A percentile compares a stretch with the other conserved stretches of the same genome.
Evolutionary conservation across 805 yeast species (phyloP).

Genomic region (Yamadazyma ubonensis): DNA sequence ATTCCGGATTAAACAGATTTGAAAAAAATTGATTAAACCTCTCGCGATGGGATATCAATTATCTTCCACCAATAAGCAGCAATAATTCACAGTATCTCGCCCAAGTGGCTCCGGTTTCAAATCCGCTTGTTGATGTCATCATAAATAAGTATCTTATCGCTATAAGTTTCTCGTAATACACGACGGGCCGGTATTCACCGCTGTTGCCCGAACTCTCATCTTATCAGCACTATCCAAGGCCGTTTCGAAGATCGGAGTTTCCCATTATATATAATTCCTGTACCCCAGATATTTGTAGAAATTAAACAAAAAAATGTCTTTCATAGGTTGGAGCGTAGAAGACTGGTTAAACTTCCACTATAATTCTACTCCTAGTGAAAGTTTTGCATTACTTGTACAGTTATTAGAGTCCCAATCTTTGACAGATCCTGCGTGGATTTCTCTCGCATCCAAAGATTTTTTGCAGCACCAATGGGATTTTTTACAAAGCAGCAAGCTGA

Average conservation of each 20-base stretch:
- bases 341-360: constrained; percentile 77
- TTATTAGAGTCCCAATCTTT: constrained; percentile 52
- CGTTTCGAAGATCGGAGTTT: constrained; percentile 3
- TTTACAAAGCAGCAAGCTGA: constrained; percentile 60
- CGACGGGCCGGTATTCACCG: too few relatives aligned
- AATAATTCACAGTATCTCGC: too few relatives aligned
- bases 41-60: constrained; percentile 1
- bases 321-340: constrained; percentile 72
- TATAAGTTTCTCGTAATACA: too few relatives aligned
- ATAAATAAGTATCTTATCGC: constrained; percentile 6
- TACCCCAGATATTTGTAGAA: neutral
- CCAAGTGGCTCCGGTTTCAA: too few relatives aligned
- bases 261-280: neutral
- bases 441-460: constrained; percentile 62
- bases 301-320: constrained; percentile 5
- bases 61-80: constrained; percentile 6
- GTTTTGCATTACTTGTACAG: constrained; percentile 48
- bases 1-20: constrained; percentile 3
- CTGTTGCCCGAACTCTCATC: too few relatives aligned
- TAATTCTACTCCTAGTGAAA: constrained; percentile 58
- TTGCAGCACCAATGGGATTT: constrained; percentile 75
- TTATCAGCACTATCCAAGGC: too few relatives aligned
- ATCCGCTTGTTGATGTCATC: neutral
- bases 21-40: neutral
- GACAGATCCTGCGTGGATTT: constrained; percentile 90